Conservation (phyloP, 768 basidiomycete genomes). For the Kwoniella pini region DNA sequence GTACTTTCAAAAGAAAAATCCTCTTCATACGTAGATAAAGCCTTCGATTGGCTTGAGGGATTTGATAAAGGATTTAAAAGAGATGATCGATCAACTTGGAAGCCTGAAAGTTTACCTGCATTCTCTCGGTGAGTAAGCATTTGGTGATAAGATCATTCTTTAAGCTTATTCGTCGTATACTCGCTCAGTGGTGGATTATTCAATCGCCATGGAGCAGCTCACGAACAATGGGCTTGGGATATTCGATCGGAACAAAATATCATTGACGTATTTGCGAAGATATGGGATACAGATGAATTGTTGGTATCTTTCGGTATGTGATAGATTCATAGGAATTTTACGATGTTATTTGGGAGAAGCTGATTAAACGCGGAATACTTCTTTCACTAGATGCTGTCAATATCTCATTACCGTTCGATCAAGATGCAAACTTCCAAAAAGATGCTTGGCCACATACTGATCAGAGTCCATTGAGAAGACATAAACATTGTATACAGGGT, state of each 20-base stretch:
- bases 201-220: slow-evolving; percentile 34
- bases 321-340: no score
- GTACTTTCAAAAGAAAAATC: slow-evolving; percentile 36
- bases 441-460: slow-evolving; percentile 47
- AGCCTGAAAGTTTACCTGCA: slow-evolving; percentile 43
- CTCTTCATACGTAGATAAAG: slow-evolving; percentile 1
- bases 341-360: no score
- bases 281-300: slow-evolving; percentile 51
- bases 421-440: no score
- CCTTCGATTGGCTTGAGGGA: slow-evolving; percentile 42
- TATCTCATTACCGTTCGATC: no score
- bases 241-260: slow-evolving; percentile 44
- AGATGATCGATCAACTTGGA: slow-evolving; percentile 36
- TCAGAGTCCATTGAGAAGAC: slow-evolving; percentile 36
- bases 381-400: no score
- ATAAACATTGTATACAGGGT: slow-evolving; percentile 41
- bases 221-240: slow-evolving; percentile 49
- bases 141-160: no score
- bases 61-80: slow-evolving; percentile 49
- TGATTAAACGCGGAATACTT: no score
- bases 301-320: no score
- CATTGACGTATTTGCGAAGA: slow-evolving; percentile 47
- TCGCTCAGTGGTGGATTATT: slow-evolving; percentile 25
- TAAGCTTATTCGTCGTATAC: no score
- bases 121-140: no score